These are phyloP conservation scores for Neostapfia colusana DNA, from an alignment of 176 grass and related monocot genomes.

Conservation along the genomic window DNA sequence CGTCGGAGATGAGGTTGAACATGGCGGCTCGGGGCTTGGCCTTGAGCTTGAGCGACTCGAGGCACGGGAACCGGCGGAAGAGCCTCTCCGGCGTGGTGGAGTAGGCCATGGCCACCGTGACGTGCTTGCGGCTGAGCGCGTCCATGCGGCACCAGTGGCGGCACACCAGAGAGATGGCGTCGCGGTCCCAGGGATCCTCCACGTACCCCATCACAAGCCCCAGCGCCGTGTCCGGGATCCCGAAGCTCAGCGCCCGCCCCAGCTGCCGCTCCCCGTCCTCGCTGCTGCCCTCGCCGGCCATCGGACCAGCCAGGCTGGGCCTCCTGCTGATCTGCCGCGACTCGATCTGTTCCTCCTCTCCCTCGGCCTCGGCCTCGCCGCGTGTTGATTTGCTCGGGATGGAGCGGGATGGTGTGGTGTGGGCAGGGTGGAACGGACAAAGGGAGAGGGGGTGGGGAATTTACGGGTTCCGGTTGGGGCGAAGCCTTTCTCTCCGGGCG, in stretches of 20 bases:
- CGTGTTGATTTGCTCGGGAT: no score
- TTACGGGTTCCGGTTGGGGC: no score
- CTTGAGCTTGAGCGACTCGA: constrained; percentile 90
- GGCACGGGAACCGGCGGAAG: constrained; percentile 68
- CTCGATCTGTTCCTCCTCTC: no score
- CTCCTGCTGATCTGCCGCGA: no score
- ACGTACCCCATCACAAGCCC: constrained; percentile 64
- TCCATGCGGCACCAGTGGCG: constrained; percentile 75
- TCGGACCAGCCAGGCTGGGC: not conserved
- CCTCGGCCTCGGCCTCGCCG: no score
- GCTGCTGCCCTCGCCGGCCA: constrained; percentile 5
- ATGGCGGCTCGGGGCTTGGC: constrained; percentile 89
- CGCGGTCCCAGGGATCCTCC: constrained; percentile 85
- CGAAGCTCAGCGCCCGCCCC: constrained; percentile 53
- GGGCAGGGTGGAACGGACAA: no score
- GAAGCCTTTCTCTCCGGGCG: no score
- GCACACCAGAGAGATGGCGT: constrained; percentile 88
- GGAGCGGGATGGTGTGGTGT: no score
- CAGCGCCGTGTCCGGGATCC: constrained; percentile 72
- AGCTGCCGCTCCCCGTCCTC: constrained; percentile 31
- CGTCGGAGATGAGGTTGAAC: constrained; percentile 89
- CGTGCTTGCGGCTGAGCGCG: constrained; percentile 68
- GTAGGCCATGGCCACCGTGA: constrained; percentile 90
- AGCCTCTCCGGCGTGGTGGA: constrained; percentile 71
- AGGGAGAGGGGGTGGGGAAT: no score